Percentiles rank a stretch among this genome's conserved stretches.
phyloP scores from a whole-genome alignment of 2,329 filamentous ascomycete genomes.

The Hypoxylon sp. region DNA sequence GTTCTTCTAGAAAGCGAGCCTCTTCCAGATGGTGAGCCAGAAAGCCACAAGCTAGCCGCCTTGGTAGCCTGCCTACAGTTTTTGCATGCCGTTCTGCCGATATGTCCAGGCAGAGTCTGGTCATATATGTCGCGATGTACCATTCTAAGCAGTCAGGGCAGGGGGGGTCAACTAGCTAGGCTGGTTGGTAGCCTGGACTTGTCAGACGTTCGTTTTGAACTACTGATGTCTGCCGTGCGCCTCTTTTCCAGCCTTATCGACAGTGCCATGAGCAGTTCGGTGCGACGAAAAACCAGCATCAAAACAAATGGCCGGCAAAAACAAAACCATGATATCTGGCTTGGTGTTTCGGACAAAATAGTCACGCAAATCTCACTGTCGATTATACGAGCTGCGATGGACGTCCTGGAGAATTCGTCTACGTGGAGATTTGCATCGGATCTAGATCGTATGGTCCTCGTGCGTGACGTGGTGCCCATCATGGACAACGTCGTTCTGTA shows the following conservation, averaged over 20 bases:
- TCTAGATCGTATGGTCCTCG: conserved; percentile 76
- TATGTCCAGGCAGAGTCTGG: conserved; percentile 88
- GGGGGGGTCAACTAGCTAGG: conserved; percentile 79
- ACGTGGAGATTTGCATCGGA: conserved; percentile 85
- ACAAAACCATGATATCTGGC: conserved; percentile 67
- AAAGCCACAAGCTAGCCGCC: conserved; percentile 74
- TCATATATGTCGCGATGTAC: conserved; percentile 86
- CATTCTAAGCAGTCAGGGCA: conserved; percentile 81
- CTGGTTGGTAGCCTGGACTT: conserved; percentile 88
- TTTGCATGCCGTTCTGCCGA: conserved; percentile 76
- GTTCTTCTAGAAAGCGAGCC: conserved; percentile 71
- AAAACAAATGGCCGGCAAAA: conserved; percentile 63
- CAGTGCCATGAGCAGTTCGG: conserved; percentile 77
- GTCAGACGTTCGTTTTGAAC: conserved; percentile 78
- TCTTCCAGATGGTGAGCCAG: conserved; percentile 71
- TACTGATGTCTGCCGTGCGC: conserved; percentile 78
- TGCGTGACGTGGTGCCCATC: conserved; percentile 74
- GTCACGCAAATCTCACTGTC: conserved; percentile 78
- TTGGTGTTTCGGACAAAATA: conserved; percentile 82
- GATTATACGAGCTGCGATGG: conserved; percentile 80
- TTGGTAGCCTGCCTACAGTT: conserved; percentile 82
- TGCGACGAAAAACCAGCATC: conserved; percentile 71
- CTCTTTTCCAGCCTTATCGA: conserved; percentile 82
- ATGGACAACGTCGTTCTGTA: conserved; percentile 79
- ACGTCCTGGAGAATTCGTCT: conserved; percentile 86